Base-by-base conservation (phyloP, 371 early-diverging fungal genomes). In the Mortierella sp. region DNA sequence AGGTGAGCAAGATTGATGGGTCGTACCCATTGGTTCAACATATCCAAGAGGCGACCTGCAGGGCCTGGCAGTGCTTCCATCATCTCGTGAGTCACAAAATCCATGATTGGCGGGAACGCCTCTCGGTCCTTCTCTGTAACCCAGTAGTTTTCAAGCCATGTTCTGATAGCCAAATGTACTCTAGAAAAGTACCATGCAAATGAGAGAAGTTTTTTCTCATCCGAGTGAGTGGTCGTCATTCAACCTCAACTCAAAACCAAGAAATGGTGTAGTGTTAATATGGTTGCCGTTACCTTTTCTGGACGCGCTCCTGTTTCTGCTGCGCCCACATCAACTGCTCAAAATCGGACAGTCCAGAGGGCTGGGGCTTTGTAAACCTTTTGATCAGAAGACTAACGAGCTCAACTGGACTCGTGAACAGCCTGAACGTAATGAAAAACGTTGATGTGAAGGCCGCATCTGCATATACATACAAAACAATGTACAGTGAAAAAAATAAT, bases 371-470 rank as follows among this genome's bases (percentile, higher is more conserved):
- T 44, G 79, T 67, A 79, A 89, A 97, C 39, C 96, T 88, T 15
- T 80, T 76, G 48, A 87, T 81, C 32, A 97, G 80, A 6, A 83
- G 59, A 9, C 79, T 80, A n/a, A 95, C 80, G 56, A 96, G 83
- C 61, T 93, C 90, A 7, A 83, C 83, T 2, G 95, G 86, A 15
- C 86, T 86, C 31, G 87, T 85, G 63, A 95, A 96, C 37, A 90
- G 87, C 54, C 91, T 87, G 84, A 93, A 95, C 6, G 94, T 94
- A 58, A 95, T 84, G 75, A 96, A 81, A 79, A 97, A 95, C 2
- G 91, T 89, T 42, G 84, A 85, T 46, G 88, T 86, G 76, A 92
- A 94, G 47, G 85, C 81, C 49, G 91, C 83, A 56, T 96, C 96
- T 81, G 53, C 31, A 6, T 1, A n/a, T 11, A 26, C 8, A 41